Conservation (phyloP, 768 basidiomycete species). For the Lepiota brunneoincarnata region DNA sequence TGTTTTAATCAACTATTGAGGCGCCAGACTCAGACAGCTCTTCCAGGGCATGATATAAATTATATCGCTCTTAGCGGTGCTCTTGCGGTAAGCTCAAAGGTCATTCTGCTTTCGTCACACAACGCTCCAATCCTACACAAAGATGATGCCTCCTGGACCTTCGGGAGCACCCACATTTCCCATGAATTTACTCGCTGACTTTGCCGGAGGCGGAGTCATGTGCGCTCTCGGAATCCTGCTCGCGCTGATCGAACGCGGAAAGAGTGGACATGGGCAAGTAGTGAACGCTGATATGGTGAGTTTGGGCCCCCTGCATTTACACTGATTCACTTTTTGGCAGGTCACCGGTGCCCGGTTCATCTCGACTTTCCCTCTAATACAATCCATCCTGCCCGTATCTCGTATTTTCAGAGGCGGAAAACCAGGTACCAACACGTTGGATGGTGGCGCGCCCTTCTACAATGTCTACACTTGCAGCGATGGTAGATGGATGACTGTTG, state of each 20-base stretch:
- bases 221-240: slow-evolving; percentile 73
- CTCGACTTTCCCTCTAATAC: slow-evolving; percentile 67
- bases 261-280: slow-evolving; percentile 69
- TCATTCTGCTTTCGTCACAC: neutral
- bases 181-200: slow-evolving; percentile 76
- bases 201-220: slow-evolving; percentile 76
- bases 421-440: slow-evolving; percentile 61
- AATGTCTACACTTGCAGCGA: slow-evolving; percentile 70
- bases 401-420: slow-evolving; percentile 32
- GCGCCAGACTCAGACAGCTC: neutral
- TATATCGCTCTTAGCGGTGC: slow-evolving; percentile 80
- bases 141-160: slow-evolving; percentile 62
- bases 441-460: slow-evolving; percentile 81
- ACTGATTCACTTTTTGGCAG: slow-evolving; percentile 31
- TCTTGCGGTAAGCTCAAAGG: slow-evolving; percentile 46
- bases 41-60: slow-evolving; percentile 77
- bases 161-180: slow-evolving; percentile 66
- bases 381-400: slow-evolving; percentile 31
- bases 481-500: slow-evolving; percentile 74
- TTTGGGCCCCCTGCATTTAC: neutral
- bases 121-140: slow-evolving; percentile 20
- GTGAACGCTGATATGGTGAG: slow-evolving; percentile 75
- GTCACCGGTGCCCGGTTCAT: slow-evolving; percentile 79
- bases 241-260: slow-evolving; percentile 65
- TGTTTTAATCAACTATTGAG: neutral